These are phyloP conservation scores for Arctostaphylos glauca DNA, from an alignment of 148 eudicot genomes.

Conservation along the genomic window DNA sequence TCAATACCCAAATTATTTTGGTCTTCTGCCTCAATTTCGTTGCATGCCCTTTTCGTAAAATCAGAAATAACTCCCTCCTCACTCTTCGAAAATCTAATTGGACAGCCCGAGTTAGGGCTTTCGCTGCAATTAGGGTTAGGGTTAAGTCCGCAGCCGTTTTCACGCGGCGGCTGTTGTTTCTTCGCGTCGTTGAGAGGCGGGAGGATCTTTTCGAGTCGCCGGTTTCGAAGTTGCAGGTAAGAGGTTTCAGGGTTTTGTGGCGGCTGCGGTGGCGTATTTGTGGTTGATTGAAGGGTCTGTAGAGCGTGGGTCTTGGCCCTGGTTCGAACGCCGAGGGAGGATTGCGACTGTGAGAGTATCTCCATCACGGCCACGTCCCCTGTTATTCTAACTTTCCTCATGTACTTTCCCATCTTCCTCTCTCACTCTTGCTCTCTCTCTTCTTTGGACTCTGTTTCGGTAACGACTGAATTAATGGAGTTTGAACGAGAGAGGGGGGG, in stretches of 20 bases:
- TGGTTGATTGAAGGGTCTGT: slow-evolving; percentile 30
- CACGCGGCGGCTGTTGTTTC: slow-evolving; percentile 7
- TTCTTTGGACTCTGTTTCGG: not conserved
- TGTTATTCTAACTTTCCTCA: slow-evolving; percentile 58
- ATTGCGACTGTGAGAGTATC: slow-evolving; percentile 35
- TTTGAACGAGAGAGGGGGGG: not conserved
- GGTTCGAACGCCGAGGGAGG: slow-evolving; percentile 69
- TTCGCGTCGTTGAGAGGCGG: slow-evolving; percentile 19
- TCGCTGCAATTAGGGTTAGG: slow-evolving; percentile 29
- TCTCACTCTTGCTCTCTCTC: not conserved
- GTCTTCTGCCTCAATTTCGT: slow-evolving; percentile 26
- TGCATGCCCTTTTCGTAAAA: not conserved
- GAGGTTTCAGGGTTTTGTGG: slow-evolving; percentile 38
- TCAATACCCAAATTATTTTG: slow-evolving; percentile 31
- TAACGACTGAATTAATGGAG: not conserved
- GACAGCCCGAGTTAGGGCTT: slow-evolving; percentile 16
- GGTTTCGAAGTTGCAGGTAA: slow-evolving; percentile 70
- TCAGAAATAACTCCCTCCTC: slow-evolving; percentile 21
- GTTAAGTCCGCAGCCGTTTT: not conserved
- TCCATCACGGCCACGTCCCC: slow-evolving; percentile 60
- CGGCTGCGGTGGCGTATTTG: slow-evolving; percentile 13
- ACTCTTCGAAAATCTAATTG: slow-evolving; percentile 20
- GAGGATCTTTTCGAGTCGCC: slow-evolving; percentile 62
- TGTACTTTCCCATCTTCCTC: slow-evolving; percentile 56
- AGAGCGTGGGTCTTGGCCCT: slow-evolving; percentile 79